Conservation (phyloP, 179 eudicot species). For the Beta macrorhiza region DNA sequence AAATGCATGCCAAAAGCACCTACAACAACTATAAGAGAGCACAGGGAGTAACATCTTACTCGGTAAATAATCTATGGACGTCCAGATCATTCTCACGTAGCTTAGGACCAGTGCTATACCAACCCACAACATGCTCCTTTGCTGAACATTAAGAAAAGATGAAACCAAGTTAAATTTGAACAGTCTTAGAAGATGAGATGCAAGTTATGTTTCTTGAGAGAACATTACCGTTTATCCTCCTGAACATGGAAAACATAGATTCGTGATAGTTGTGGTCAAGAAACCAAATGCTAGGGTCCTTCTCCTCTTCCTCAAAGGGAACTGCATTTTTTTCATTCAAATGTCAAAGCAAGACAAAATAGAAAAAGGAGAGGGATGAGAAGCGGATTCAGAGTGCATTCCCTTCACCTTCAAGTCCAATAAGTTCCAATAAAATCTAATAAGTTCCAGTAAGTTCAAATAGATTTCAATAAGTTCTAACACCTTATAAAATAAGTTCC, state of each 20-base stretch:
- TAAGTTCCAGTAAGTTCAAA: too few species aligned
- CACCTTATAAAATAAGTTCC: too few species aligned
- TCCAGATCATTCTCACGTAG: slow-evolving; percentile 85
- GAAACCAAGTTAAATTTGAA: background rate
- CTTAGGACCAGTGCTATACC: slow-evolving; percentile 99
- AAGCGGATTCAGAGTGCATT: too few species aligned
- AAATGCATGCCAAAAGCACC: too few species aligned
- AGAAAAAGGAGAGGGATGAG: background rate
- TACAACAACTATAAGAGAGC: too few species aligned
- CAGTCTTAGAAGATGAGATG: background rate
- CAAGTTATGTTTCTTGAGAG: background rate
- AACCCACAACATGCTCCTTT: slow-evolving; percentile 97
- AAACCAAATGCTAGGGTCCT: slow-evolving; percentile 95
- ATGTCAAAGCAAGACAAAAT: background rate
- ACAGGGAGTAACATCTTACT: slow-evolving; percentile 46
- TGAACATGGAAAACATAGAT: slow-evolving; percentile 87
- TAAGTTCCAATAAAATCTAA: too few species aligned
- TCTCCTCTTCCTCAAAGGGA: slow-evolving; percentile 96
- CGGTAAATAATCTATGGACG: slow-evolving; percentile 72
- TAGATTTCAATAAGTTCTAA: too few species aligned
- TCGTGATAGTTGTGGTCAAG: slow-evolving; percentile 98
- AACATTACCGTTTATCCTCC: slow-evolving; percentile 81
- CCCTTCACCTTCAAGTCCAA: too few species aligned
- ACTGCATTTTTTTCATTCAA: slow-evolving; percentile 43
- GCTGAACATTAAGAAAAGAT: slow-evolving; percentile 46